Conservation (phyloP, 176 grass and related monocot species). For the Eragrostis nindensis region DNA sequence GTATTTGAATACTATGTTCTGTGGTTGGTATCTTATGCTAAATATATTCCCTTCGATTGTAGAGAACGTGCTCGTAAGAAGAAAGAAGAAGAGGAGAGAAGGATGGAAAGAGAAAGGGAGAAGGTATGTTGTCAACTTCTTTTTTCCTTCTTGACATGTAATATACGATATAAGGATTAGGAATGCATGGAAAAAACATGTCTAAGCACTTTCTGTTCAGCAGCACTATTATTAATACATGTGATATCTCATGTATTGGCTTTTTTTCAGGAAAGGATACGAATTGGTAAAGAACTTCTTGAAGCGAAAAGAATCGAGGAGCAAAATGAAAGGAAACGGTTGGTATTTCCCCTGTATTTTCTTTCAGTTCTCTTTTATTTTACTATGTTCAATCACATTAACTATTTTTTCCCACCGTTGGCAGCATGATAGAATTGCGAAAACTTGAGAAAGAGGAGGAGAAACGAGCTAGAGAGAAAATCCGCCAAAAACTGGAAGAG, state of each 20-base stretch:
- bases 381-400: not conserved
- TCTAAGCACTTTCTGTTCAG: constrained; percentile 1
- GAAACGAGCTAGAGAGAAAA: constrained; percentile 92
- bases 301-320: constrained; percentile 98
- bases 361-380: constrained; percentile 18
- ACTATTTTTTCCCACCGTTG: not conserved
- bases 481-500: constrained; percentile 93
- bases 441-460: constrained; percentile 98
- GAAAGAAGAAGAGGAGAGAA: constrained; percentile 99
- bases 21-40: constrained; percentile 6
- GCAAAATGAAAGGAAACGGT: constrained; percentile 94
- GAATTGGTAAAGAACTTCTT: constrained; percentile 94
- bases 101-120: constrained; percentile 95
- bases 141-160: constrained; percentile 12
- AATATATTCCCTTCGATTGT: constrained; percentile 16
- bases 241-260: constrained; percentile 21
- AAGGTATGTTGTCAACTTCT: constrained; percentile 57
- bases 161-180: constrained; percentile 16
- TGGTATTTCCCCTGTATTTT: constrained; percentile 32
- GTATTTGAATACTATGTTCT: constrained; percentile 23
- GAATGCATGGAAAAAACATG: constrained; percentile 1
- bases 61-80: constrained; percentile 94
- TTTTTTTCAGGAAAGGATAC: constrained; percentile 80
- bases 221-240: not conserved
- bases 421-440: constrained; percentile 85